Conservation (phyloP, 257 asterid genomes). For the Galeopsis tetrahit region DNA sequence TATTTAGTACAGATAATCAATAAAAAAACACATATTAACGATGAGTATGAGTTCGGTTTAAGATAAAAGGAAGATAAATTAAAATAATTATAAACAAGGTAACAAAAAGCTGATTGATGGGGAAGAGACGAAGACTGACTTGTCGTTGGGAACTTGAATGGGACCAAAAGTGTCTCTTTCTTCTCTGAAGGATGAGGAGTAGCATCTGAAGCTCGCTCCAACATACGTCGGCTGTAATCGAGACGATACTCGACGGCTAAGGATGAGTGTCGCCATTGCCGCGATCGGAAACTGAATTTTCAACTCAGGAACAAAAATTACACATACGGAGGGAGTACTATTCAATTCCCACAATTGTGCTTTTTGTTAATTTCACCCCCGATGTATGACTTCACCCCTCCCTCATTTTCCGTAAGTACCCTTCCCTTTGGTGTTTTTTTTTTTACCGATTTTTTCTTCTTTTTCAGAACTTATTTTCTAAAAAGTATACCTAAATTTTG, state of each 20-base stretch:
- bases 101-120: background rate
- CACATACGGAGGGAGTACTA: too few species aligned
- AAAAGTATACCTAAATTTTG: too few species aligned
- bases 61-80: slow-evolving; percentile 19
- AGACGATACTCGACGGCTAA: slow-evolving; percentile 60
- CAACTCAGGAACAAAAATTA: background rate
- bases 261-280: slow-evolving; percentile 60
- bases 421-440: too few species aligned
- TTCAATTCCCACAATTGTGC: too few species aligned
- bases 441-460: too few species aligned
- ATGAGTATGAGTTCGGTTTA: background rate
- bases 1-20: background rate
- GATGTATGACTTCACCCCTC: too few species aligned
- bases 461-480: too few species aligned
- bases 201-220: slow-evolving; percentile 57
- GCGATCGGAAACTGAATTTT: background rate
- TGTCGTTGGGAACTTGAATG: slow-evolving; percentile 82
- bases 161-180: slow-evolving; percentile 95
- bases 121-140: slow-evolving; percentile 33
- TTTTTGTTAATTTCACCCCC: too few species aligned
- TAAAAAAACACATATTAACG: background rate
- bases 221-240: slow-evolving; percentile 42
- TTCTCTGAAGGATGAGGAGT: slow-evolving; percentile 74
- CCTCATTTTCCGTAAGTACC: too few species aligned
- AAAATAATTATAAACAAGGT: background rate